phyloP scores from a whole-genome alignment of 192 early-diverging fungal genomes.

The Coemansia sp. region DNA sequence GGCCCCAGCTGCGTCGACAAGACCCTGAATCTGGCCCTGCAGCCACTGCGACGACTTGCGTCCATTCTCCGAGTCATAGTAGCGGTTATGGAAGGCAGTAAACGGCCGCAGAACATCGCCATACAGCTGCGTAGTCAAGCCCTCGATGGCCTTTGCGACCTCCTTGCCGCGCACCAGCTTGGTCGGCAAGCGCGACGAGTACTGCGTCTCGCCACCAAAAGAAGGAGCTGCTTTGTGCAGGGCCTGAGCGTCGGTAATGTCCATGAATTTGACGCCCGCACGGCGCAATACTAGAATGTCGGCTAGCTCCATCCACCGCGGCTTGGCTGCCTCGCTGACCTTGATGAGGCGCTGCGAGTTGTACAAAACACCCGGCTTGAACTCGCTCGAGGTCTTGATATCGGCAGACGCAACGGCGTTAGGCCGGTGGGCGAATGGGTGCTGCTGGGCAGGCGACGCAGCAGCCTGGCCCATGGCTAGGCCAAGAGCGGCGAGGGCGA shows the following conservation, averaged over 20 bases:
- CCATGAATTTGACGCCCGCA: slow-evolving; percentile 75
- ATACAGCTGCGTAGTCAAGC: slow-evolving; percentile 70
- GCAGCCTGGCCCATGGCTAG: slow-evolving; percentile 11
- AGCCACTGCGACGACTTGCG: slow-evolving; percentile 73
- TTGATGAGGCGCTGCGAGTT: slow-evolving; percentile 57
- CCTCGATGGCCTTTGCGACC: slow-evolving; percentile 61
- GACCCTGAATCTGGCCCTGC: slow-evolving; percentile 56
- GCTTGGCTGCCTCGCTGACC: slow-evolving; percentile 54
- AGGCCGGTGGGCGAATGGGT: slow-evolving; percentile 7
- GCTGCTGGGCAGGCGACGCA: slow-evolving; percentile 22
- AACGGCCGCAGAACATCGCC: slow-evolving; percentile 70
- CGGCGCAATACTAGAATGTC: slow-evolving; percentile 72
- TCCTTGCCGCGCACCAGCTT: slow-evolving; percentile 60
- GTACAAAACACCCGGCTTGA: slow-evolving; percentile 42
- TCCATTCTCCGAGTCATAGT: slow-evolving; percentile 79
- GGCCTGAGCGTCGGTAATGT: slow-evolving; percentile 77
- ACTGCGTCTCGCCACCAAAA: background rate
- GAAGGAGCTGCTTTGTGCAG: slow-evolving; percentile 26
- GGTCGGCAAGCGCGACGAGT: slow-evolving; percentile 53
- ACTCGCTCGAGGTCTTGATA: slow-evolving; percentile 18
- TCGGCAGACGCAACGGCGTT: background rate
- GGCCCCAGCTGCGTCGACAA: slow-evolving; percentile 38
- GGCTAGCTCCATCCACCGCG: slow-evolving; percentile 61
- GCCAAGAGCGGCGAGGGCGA: slow-evolving; percentile 18
- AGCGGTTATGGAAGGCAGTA: slow-evolving; percentile 85